A percentile compares a stretch with the other conserved stretches of the same genome.
Conservation (phyloP, 2,329 filamentous ascomycete species). For the Alternaria dauci region DNA sequence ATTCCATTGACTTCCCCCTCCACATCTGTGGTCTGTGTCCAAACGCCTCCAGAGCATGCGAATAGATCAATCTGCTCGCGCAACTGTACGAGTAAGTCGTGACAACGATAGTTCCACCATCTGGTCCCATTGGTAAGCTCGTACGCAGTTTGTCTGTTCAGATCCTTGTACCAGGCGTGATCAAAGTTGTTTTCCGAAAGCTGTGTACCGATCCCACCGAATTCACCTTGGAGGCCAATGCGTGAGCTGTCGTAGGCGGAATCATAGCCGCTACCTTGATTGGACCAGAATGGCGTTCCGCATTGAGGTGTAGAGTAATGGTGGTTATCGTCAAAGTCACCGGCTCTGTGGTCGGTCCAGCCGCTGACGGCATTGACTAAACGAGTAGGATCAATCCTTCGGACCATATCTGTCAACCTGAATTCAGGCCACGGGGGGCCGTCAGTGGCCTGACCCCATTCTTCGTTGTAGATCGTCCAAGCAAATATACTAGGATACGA, state of each 20-base stretch:
- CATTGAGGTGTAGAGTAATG: constrained; percentile 77
- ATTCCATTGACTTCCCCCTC: constrained; percentile 78
- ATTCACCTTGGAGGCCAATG: constrained; percentile 75
- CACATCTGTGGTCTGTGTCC: constrained; percentile 78
- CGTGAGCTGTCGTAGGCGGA: constrained; percentile 62
- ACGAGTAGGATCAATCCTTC: constrained; percentile 67
- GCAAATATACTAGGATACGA: constrained; percentile 71
- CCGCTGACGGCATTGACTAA: constrained; percentile 70
- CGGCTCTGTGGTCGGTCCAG: constrained; percentile 73
- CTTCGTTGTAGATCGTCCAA: constrained; percentile 77
- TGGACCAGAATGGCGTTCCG: constrained; percentile 73
- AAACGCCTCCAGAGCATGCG: constrained; percentile 72
- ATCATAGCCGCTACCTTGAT: constrained; percentile 60
- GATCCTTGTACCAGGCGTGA: constrained; percentile 70
- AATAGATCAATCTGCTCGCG: constrained; percentile 61
- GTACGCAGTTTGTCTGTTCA: constrained; percentile 69
- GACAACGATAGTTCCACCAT: constrained; percentile 72
- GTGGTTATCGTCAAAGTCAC: constrained; percentile 73
- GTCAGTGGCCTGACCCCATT: constrained; percentile 69
- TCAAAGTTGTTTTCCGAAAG: constrained; percentile 60
- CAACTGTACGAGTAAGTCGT: constrained; percentile 60
- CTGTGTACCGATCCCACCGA: constrained; percentile 73
- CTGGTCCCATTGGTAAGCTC: constrained; percentile 67
- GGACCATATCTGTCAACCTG: constrained; percentile 63
- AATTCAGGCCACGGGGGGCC: constrained; percentile 62